phyloP scores from a whole-genome alignment of 176 grass and related monocot species.

The Themeda triandra region DNA sequence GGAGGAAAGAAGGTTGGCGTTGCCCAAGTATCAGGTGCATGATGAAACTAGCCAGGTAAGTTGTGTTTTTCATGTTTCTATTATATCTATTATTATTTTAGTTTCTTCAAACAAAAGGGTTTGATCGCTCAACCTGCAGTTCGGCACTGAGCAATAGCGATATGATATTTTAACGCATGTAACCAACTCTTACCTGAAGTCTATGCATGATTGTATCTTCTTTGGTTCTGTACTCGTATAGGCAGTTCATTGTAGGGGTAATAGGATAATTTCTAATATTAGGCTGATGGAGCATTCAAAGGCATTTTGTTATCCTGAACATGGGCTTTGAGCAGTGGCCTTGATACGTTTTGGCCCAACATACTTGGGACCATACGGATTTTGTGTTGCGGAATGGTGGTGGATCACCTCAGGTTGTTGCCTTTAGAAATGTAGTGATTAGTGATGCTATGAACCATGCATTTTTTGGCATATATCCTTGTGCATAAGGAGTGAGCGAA shows the following conservation, averaged over 20 bases:
- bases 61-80: conserved; percentile 44
- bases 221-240: background rate
- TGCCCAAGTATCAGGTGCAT: conserved; percentile 90
- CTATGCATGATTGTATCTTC: background rate
- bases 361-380: background rate
- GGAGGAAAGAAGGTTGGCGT: conserved; percentile 95
- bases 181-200: background rate
- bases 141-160: background rate
- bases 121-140: background rate
- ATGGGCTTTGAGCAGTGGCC: background rate
- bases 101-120: background rate
- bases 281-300: background rate
- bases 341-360: background rate
- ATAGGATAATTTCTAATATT: background rate
- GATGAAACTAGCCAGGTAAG: conserved; percentile 99
- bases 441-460: background rate
- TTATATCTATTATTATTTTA: conserved; percentile 25
- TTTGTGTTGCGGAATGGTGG: background rate
- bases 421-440: background rate
- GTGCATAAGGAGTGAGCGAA: background rate
- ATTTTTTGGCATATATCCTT: background rate
- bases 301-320: background rate
- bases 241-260: background rate
- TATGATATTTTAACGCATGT: background rate
- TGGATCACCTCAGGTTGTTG: background rate